Percentiles rank a stretch among this genome's conserved stretches.
phyloP scores from a whole-genome alignment of 345 rosid species.

The Hypericum androsaemum region DNA sequence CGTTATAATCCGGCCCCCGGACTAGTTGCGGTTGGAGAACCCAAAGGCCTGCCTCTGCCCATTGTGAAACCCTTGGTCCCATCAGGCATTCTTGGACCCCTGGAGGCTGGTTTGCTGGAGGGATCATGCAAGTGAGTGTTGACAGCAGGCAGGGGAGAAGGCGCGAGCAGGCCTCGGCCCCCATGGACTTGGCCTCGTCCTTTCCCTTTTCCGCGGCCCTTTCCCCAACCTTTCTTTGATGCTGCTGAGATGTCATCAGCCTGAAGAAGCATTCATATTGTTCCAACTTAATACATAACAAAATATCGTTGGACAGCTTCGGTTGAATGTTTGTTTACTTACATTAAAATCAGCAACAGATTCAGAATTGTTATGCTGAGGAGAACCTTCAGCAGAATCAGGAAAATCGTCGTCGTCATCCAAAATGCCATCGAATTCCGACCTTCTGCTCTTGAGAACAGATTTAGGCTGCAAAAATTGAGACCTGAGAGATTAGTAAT shows the following conservation, averaged over 20 bases:
- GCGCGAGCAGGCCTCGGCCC: conserved; percentile 48
- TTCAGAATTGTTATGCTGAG: conserved; percentile 38
- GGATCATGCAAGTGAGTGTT: too few species aligned
- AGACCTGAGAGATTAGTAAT: conserved; percentile 1
- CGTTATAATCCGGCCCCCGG: too few species aligned
- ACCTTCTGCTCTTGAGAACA: conserved; percentile 57
- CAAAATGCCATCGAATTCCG: conserved; percentile 56
- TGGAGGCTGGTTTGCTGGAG: too few species aligned
- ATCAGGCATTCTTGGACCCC: too few species aligned
- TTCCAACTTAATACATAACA: neutral
- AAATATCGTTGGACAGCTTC: too few species aligned
- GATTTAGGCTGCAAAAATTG: conserved; percentile 70
- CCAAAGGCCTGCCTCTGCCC: too few species aligned
- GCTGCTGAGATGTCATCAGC: conserved; percentile 24
- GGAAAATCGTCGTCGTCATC: conserved; percentile 41
- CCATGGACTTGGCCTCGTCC: conserved; percentile 47
- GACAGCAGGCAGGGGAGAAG: conserved; percentile 19
- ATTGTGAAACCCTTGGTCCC: too few species aligned
- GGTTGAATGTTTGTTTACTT: conserved; percentile 7
- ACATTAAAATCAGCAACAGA: conserved; percentile 40
- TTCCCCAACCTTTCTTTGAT: conserved; percentile 39
- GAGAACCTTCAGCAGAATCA: conserved; percentile 43
- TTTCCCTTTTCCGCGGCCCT: conserved; percentile 61
- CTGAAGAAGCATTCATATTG: neutral
- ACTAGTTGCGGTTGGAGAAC: too few species aligned